Conservation (phyloP, 2,329 filamentous ascomycete genomes). For the Alternaria ventricosa region DNA sequence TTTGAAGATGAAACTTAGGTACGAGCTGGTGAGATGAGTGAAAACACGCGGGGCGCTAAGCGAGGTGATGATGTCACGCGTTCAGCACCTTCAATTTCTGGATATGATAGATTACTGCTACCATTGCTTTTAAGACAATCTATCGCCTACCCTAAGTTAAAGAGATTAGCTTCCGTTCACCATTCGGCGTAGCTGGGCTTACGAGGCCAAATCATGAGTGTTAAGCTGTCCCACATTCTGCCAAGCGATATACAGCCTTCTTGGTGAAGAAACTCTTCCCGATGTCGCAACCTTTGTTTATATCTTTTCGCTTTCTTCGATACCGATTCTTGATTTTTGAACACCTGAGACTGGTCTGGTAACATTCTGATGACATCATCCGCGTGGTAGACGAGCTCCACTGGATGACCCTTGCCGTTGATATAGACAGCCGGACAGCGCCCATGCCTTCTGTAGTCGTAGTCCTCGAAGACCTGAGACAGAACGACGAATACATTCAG, state of each 20-base stretch:
- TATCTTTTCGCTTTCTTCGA: neutral
- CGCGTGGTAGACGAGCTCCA: neutral
- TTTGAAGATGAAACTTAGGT: neutral
- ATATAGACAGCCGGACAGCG: neutral
- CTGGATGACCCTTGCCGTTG: neutral
- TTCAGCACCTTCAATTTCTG: neutral
- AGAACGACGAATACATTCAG: neutral
- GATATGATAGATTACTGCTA: neutral
- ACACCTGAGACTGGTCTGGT: neutral
- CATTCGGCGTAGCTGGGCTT: neutral
- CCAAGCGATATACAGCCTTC: neutral
- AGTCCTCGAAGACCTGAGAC: neutral
- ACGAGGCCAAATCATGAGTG: neutral
- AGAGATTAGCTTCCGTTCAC: neutral
- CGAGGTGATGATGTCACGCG: neutral
- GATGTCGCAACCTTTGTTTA: neutral
- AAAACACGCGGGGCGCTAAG: neutral
- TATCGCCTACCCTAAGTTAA: neutral
- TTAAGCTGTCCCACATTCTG: neutral
- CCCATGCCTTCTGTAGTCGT: neutral
- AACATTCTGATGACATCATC: neutral
- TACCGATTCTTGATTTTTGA: neutral
- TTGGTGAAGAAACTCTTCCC: neutral
- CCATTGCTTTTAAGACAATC: neutral
- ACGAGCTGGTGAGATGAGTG: neutral